Base-by-base conservation (phyloP, 2,329 filamentous ascomycete species). In the Verticillium nonalfalfae region DNA sequence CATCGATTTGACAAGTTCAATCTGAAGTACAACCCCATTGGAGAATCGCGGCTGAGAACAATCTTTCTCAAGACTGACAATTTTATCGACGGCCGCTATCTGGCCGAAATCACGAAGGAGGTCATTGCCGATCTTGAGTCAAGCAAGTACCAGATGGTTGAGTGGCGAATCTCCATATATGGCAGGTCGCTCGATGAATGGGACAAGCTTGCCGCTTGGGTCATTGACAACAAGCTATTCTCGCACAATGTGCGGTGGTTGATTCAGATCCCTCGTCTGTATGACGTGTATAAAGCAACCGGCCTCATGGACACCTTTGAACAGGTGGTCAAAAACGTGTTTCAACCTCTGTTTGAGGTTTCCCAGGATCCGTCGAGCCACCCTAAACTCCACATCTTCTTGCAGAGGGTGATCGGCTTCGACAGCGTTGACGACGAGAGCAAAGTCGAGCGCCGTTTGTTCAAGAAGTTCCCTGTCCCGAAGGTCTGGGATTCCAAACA, bases 1-100 rank as follows among this genome's bases (percentile, higher is more conserved):
- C 95, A 99, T 76, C 91, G 95, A 4, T 99, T 99, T 73, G 95
- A 99, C 80, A 99, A 99, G 75, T 99, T 99, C 83, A 99, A 99
- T 73, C 81, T 99, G 61, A 99, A 99, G 74, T 99, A 99, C 73
- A 99, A 99, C 68, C 95, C 95, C 1, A 88, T 99, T 64, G 95
- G 95, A 58, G 95, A 99, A 76, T 98, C 95, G 54, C 88, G 95
- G 60, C 79, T 99, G 61, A 87, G 95, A 70, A 97, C 95, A n/a
- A 99, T 99, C 68, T 99, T 99, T 74, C 80, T 99, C 60, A 99
- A 99, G 79, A 99, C 95, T 10, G 95, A 99, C 76, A 99, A 99
- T 73, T 94, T 93, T 74, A 97, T 99, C 72, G 88, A 97, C 67
- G 95, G 95, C 39, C 90, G 94, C 58, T 99, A 99, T 72, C 80